Percentiles rank a stretch among this genome's conserved stretches.
These are phyloP conservation scores for Incumbomyces lentus DNA, from an alignment of 2,329 filamentous ascomycete species.

Conservation along the genomic window DNA sequence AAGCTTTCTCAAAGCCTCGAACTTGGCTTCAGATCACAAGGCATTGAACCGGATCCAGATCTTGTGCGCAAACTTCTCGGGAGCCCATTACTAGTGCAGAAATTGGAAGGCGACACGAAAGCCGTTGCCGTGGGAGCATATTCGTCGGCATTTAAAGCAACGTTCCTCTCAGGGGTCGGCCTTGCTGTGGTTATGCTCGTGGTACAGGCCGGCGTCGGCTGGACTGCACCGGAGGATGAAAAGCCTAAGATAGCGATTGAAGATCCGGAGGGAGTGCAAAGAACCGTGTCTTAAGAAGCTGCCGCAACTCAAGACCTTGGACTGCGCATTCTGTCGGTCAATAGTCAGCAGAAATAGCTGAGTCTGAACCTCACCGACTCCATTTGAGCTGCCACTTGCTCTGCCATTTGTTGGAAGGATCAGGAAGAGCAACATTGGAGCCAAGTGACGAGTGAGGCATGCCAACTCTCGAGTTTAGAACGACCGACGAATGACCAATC, in stretches of 20 bases:
- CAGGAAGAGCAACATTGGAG: background rate
- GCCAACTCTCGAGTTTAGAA: too few relatives aligned
- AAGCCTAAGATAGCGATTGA: slow-evolving; percentile 17
- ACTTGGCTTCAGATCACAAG: slow-evolving; percentile 44
- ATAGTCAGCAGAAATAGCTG: too few relatives aligned
- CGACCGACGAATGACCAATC: too few relatives aligned
- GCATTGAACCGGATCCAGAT: slow-evolving; percentile 29
- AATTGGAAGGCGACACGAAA: slow-evolving; percentile 39
- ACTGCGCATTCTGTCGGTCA: too few relatives aligned
- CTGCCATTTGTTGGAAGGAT: background rate
- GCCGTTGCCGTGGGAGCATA: slow-evolving; percentile 45
- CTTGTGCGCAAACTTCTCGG: slow-evolving; percentile 48
- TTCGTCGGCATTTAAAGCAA: slow-evolving; percentile 40
- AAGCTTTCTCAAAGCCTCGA: slow-evolving; percentile 47
- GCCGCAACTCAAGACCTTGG: background rate
- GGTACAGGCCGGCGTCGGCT: slow-evolving; percentile 50
- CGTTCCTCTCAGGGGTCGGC: slow-evolving; percentile 44
- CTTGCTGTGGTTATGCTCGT: slow-evolving; percentile 40
- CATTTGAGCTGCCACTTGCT: too few relatives aligned
- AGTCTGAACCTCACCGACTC: too few relatives aligned
- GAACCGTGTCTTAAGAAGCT: background rate
- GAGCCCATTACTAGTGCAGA: slow-evolving; percentile 46
- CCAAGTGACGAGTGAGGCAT: too few relatives aligned
- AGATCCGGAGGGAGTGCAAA: background rate
- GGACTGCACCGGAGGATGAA: slow-evolving; percentile 32